phyloP scores from a whole-genome alignment of 306 rosid species.

The Dalbergia cultrata region DNA sequence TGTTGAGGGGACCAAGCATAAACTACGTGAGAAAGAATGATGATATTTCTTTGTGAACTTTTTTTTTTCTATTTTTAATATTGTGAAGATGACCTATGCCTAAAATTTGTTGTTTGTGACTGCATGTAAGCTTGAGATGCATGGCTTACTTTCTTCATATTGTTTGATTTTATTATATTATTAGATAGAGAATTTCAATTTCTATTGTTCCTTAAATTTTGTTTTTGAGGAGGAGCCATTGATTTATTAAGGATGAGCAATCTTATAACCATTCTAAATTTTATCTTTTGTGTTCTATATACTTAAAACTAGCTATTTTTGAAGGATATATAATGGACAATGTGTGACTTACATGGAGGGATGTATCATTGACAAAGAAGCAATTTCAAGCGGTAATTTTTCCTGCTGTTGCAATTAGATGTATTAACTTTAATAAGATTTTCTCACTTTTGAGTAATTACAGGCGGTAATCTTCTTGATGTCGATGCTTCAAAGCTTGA shows the following conservation, averaged over 20 bases:
- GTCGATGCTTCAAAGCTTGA: no score
- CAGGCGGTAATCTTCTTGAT: constrained; percentile 47
- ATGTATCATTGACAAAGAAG: constrained; percentile 71
- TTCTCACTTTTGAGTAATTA: constrained; percentile 40
- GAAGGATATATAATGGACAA: no score
- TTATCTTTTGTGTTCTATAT: no score
- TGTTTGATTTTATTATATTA: neutral
- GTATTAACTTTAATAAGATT: constrained; percentile 3
- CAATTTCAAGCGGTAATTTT: constrained; percentile 65
- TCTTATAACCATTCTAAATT: no score
- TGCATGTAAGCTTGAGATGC: constrained; percentile 11
- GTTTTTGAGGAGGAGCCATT: no score
- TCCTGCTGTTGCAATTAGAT: constrained; percentile 23
- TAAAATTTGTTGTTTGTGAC: neutral
- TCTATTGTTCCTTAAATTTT: no score
- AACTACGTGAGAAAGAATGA: constrained; percentile 45
- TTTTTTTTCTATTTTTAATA: neutral
- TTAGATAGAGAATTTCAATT: no score
- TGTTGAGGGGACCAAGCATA: constrained; percentile 47
- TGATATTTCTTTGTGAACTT: neutral
- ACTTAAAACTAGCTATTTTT: no score
- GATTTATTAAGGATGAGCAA: no score
- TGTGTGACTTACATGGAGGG: constrained; percentile 79
- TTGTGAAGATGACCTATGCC: constrained; percentile 13
- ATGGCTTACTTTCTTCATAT: constrained; percentile 31